Percentiles rank a stretch among this genome's conserved stretches.
These are phyloP conservation scores for Murraya koenigii DNA, from an alignment of 345 rosid genomes.

Conservation along the genomic window DNA sequence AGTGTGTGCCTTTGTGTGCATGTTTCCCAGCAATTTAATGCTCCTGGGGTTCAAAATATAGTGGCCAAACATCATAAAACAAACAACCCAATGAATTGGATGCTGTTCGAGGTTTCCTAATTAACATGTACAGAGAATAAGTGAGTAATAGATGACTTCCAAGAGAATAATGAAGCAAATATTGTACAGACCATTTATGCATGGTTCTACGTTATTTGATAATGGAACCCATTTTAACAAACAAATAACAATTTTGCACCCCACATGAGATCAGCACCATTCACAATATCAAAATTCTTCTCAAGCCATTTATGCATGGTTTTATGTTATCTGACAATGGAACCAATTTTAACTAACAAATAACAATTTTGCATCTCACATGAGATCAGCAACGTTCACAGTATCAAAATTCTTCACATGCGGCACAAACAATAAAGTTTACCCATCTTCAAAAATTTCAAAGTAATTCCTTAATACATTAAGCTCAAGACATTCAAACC, in stretches of 20 bases:
- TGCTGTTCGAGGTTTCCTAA: not conserved
- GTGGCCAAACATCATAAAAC: not conserved
- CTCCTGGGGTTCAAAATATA: not conserved
- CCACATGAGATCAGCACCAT: not conserved
- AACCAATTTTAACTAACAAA: not conserved
- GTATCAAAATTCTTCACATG: no score
- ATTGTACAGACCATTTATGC: no score
- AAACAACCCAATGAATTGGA: not conserved
- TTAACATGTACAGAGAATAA: not conserved
- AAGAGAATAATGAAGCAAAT: not conserved
- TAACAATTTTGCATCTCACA: not conserved
- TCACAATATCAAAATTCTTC: no score
- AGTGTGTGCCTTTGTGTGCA: not conserved
- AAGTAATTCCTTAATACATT: no score
- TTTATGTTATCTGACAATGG: not conserved
- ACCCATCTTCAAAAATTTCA: not conserved
- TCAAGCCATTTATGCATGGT: no score
- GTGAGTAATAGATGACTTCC: not conserved
- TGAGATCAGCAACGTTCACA: not conserved
- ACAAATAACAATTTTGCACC: not conserved
- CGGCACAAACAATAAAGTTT: no score
- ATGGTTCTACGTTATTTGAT: not conserved
- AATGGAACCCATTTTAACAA: not conserved
- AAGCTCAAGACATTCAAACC: not conserved
- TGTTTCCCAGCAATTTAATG: not conserved